Percentiles rank a stretch among this genome's conserved stretches.
These are phyloP conservation scores for Aspergillus brunneoviolaceus DNA, from an alignment of 2,329 filamentous ascomycete genomes.

Conservation along the genomic window DNA sequence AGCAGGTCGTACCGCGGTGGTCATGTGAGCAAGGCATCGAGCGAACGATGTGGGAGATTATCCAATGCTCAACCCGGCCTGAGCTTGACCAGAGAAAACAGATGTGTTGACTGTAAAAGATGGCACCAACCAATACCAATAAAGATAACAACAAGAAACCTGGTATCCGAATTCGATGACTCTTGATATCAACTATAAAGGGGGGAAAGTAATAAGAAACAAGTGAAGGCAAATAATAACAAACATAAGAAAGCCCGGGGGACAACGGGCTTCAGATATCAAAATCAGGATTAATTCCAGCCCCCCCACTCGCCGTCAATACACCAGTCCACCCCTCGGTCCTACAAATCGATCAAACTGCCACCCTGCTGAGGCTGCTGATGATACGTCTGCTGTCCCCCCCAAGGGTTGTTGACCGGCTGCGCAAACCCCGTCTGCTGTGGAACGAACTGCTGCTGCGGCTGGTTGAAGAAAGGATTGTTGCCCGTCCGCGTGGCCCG, in stretches of 20 bases:
- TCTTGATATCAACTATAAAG: constrained; percentile 12
- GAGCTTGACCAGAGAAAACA: too few species aligned
- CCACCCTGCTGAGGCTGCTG: constrained; percentile 47
- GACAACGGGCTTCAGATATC: constrained; percentile 6
- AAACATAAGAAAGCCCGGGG: constrained; percentile 5
- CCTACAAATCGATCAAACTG: constrained; percentile 62
- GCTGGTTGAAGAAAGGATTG: constrained; percentile 82
- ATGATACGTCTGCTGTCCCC: constrained; percentile 46
- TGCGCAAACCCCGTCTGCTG: constrained; percentile 48
- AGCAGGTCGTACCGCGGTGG: too few species aligned
- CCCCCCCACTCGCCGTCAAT: neutral
- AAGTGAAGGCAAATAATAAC: neutral
- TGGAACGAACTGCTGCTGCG: constrained; percentile 52
- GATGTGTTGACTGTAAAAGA: too few species aligned
- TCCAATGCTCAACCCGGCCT: too few species aligned
- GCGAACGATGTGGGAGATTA: too few species aligned
- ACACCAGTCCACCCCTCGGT: neutral
- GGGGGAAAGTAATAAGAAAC: constrained; percentile 7
- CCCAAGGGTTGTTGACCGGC: constrained; percentile 57
- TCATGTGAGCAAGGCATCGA: too few species aligned
- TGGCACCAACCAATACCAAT: neutral
- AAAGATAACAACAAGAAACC: constrained; percentile 6
- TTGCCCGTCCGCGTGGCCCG: constrained; percentile 69
- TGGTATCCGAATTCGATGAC: constrained; percentile 18
- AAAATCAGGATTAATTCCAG: neutral